A percentile compares a stretch with the other conserved stretches of the same genome.
phyloP scores from a whole-genome alignment of 345 rosid species.

The Syzygium jambos region DNA sequence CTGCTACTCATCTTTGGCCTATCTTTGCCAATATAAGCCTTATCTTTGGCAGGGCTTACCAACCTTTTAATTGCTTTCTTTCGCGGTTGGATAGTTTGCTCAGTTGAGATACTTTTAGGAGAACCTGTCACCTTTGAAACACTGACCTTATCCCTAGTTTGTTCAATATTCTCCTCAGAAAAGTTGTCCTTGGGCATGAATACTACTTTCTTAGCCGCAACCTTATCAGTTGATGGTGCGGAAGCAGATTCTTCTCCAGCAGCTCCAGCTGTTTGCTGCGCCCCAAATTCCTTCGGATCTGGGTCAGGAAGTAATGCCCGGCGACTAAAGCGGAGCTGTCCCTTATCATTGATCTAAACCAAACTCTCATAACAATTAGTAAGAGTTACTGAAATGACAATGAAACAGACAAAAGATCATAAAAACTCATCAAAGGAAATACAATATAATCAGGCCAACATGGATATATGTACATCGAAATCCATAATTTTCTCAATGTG shows the following conservation, averaged over 20 bases:
- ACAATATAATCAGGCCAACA: not conserved
- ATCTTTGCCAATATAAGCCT: constrained; percentile 13
- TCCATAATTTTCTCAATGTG: not conserved
- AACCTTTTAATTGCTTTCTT: constrained; percentile 52
- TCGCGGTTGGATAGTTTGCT: constrained; percentile 26
- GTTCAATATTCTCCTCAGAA: constrained; percentile 25
- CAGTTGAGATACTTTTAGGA: constrained; percentile 23
- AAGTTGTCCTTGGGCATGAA: constrained; percentile 22
- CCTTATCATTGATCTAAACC: constrained; percentile 81
- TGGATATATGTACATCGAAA: not conserved
- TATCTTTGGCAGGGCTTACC: constrained; percentile 35
- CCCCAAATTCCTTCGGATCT: constrained; percentile 28
- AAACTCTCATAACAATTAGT: not conserved
- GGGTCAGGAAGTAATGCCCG: constrained; percentile 72
- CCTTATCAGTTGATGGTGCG: constrained; percentile 16
- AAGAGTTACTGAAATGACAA: not conserved
- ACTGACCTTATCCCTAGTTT: constrained; percentile 10
- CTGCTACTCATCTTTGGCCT: constrained; percentile 28
- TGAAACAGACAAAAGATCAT: not conserved
- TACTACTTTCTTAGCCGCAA: constrained; percentile 19
- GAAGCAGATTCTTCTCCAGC: constrained; percentile 15
- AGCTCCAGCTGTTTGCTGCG: constrained; percentile 24
- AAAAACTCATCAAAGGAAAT: not conserved
- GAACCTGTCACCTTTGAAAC: constrained; percentile 17
- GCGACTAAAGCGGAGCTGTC: constrained; percentile 94